phyloP scores from a whole-genome alignment of 2,329 filamentous ascomycete species.

The Fusarium burgessii region DNA sequence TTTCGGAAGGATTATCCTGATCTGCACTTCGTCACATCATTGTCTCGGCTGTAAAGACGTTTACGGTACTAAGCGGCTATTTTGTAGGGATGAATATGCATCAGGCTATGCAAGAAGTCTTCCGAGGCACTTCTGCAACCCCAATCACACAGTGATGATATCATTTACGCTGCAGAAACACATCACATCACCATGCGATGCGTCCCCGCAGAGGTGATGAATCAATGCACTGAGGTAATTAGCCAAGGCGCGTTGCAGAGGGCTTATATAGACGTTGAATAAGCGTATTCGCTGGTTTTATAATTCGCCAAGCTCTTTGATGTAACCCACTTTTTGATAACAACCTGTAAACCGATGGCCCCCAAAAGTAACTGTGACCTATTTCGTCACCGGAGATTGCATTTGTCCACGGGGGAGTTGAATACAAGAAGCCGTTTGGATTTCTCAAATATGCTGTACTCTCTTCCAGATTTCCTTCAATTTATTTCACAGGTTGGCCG shows the following conservation, averaged over 20 bases:
- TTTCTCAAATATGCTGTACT: rapidly evolving
- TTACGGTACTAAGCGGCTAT: neutral
- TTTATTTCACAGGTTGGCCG: rapidly evolving
- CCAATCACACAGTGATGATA: neutral
- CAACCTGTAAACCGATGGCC: neutral
- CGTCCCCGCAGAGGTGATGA: neutral
- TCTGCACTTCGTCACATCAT: neutral
- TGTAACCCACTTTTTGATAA: neutral
- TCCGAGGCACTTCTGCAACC: neutral
- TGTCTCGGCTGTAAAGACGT: neutral
- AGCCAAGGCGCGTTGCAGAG: neutral
- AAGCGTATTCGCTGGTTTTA: neutral
- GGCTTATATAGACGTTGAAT: neutral
- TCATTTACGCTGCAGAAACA: neutral
- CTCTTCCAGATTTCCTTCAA: no score
- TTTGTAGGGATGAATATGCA: neutral
- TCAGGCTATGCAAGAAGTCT: neutral
- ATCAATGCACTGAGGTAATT: neutral
- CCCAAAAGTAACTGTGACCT: neutral
- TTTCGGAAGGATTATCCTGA: neutral
- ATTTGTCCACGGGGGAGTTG: rapidly evolving
- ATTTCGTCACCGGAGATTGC: neutral
- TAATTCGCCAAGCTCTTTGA: neutral
- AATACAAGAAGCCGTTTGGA: neutral
- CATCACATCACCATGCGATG: neutral